Evolutionary conservation across 257 asterid species (phyloP).

Genomic region (Cordia subcordata): DNA sequence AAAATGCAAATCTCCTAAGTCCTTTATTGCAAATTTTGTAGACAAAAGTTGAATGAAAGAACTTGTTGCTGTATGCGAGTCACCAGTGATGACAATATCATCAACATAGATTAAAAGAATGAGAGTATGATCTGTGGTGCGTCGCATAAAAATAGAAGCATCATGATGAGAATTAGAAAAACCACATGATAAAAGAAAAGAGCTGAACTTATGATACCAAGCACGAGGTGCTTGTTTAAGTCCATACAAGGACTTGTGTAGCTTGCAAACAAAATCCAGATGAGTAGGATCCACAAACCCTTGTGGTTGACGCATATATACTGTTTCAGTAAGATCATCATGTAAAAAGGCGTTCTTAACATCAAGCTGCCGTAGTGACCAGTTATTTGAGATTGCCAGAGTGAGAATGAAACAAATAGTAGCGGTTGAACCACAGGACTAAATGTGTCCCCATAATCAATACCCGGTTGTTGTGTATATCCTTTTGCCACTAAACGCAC

Average conservation of each 20-base stretch:
- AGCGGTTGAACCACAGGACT: not conserved
- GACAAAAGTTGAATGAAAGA: not conserved
- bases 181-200: not conserved
- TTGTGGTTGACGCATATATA: no score
- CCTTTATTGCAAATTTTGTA: slow-evolving; percentile 1
- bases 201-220: no score
- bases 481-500: not conserved
- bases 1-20: not conserved
- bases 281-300: no score
- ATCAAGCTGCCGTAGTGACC: slow-evolving; percentile 7
- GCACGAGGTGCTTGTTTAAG: no score
- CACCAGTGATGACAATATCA: no score
- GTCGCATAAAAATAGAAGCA: not conserved
- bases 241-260: no score
- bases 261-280: not conserved
- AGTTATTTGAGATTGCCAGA: not conserved
- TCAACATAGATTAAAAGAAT: no score
- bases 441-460: not conserved
- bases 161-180: not conserved
- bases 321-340: no score
- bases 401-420: not conserved
- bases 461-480: not conserved
- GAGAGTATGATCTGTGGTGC: no score
- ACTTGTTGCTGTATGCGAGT: no score
- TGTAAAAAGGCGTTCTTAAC: no score